A percentile compares a stretch with the other conserved stretches of the same genome.
Evolutionary conservation across 2,329 filamentous ascomycete species (phyloP).

Genomic region (Coniochaeta ligniaria): DNA sequence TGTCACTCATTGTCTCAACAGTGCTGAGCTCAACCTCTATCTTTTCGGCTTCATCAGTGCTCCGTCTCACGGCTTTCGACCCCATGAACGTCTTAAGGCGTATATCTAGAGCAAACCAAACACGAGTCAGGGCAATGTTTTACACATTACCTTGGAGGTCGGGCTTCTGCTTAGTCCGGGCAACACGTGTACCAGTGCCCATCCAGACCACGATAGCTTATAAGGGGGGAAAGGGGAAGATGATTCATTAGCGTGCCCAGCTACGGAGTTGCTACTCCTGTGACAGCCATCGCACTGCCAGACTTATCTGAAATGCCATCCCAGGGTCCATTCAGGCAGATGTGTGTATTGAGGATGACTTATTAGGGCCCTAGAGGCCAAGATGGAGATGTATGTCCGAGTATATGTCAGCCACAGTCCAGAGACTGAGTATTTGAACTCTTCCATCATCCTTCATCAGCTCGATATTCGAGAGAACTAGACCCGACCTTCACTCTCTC

Average conservation of each 20-base stretch:
- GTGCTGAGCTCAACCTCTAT: not conserved
- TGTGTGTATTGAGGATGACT: not conserved
- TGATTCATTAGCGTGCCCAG: not conserved
- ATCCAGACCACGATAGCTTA: not conserved
- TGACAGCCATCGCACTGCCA: not conserved
- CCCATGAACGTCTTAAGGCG: not conserved
- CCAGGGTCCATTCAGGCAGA: not conserved
- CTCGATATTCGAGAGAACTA: not conserved
- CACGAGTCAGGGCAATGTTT: not conserved
- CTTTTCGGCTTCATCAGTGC: not conserved
- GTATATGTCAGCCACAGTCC: not conserved
- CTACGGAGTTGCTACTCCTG: not conserved
- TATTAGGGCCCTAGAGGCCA: not conserved
- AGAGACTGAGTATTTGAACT: not conserved
- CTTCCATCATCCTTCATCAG: not conserved
- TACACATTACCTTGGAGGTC: not conserved
- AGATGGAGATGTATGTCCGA: not conserved
- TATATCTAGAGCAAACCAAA: not conserved
- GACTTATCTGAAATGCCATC: not conserved
- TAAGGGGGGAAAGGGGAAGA: not conserved
- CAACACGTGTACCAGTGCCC: not conserved
- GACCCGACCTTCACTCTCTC: not conserved
- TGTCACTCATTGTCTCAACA: not conserved
- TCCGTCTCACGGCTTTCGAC: not conserved
- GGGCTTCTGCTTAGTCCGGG: not conserved